Percentiles rank a stretch among this genome's conserved stretches.
Conservation (phyloP, 306 rosid genomes). For the Acacia melanoxylon region DNA sequence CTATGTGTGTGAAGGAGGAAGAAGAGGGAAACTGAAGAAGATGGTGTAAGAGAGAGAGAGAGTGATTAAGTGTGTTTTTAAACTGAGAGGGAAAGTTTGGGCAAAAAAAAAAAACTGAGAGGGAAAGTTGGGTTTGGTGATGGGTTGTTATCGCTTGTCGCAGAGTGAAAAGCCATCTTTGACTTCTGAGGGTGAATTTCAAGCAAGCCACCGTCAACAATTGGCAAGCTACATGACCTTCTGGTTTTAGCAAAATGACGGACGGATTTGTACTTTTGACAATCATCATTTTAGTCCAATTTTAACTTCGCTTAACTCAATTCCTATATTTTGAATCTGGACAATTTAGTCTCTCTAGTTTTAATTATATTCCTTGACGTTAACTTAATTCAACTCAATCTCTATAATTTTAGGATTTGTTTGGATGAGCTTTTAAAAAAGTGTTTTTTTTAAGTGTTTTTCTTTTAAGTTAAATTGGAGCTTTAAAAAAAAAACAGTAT, state of each 20-base stretch:
- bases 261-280: background rate
- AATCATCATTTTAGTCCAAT: background rate
- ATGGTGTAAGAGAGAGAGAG: background rate
- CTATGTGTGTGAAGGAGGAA: background rate
- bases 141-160: constrained; percentile 41
- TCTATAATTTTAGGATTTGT: no score
- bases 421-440: no score
- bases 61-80: background rate
- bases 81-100: constrained; percentile 1
- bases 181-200: background rate
- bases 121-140: constrained; percentile 43
- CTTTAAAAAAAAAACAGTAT: no score
- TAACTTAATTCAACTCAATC: no score
- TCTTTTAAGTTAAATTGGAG: no score
- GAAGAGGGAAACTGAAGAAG: background rate
- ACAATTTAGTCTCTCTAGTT: no score
- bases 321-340: no score
- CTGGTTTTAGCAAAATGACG: background rate
- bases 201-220: background rate
- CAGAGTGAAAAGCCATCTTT: background rate
- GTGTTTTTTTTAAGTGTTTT: no score
- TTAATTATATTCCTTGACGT: rapidly evolving
- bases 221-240: background rate
- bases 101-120: no score
- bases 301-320: no score